phyloP scores from a whole-genome alignment of 2,329 filamentous ascomycete species.

The Phaeophleospora eucalypticola region DNA sequence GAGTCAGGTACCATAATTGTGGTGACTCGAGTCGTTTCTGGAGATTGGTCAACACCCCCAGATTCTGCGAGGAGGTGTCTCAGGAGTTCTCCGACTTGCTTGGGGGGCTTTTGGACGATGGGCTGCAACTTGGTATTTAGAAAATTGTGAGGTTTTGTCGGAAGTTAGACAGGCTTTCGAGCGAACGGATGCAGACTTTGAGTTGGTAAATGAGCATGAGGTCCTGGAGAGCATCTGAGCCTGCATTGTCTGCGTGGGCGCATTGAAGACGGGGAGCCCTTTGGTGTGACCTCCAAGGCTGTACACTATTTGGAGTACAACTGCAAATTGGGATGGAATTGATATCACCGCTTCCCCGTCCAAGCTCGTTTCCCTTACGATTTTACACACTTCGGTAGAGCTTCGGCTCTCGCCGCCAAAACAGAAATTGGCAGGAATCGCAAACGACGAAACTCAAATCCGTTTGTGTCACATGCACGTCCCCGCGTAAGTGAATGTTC shows the following conservation, averaged over 20 bases:
- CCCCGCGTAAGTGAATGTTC: not conserved
- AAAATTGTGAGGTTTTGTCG: not conserved
- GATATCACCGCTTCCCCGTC: too few species aligned
- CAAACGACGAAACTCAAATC: not conserved
- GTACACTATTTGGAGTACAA: too few species aligned
- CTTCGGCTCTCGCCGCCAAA: not conserved
- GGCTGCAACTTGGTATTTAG: not conserved
- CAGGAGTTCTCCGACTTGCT: not conserved
- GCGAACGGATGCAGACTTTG: too few species aligned
- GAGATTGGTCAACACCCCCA: too few species aligned
- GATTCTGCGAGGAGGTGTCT: not conserved
- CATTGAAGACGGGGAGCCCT: too few species aligned
- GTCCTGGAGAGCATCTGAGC: too few species aligned
- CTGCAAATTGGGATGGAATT: too few species aligned
- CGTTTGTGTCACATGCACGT: not conserved
- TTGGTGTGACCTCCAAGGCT: too few species aligned
- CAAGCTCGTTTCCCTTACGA: not conserved
- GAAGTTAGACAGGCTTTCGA: too few species aligned
- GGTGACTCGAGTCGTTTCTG: too few species aligned
- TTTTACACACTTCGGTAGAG: not conserved
- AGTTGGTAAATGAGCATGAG: too few species aligned
- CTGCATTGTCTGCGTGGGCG: too few species aligned
- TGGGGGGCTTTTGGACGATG: not conserved
- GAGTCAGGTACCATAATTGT: not conserved
- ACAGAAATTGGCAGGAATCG: not conserved